phyloP scores from a whole-genome alignment of 2,329 filamentous ascomycete genomes.

The Penicillium freii region DNA sequence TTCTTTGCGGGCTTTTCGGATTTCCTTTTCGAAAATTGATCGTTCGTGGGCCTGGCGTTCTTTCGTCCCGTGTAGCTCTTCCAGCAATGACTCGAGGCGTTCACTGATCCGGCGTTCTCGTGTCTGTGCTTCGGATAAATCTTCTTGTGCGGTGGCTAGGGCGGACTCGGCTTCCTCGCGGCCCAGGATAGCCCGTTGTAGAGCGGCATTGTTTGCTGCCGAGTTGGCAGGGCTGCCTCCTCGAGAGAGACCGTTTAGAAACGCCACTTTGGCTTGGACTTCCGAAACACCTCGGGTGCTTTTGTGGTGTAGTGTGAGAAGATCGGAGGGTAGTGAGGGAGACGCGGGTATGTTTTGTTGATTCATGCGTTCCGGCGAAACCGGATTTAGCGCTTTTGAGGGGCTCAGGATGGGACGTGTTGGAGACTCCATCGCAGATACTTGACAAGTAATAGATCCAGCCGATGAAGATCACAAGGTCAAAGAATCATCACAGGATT shows the following conservation, averaged over 20 bases:
- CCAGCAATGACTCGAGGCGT: slow-evolving; percentile 47
- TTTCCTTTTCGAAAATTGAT: slow-evolving; percentile 56
- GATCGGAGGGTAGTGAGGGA: slow-evolving; percentile 39
- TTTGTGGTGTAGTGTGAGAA: slow-evolving; percentile 38
- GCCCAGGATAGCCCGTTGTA: slow-evolving; percentile 46
- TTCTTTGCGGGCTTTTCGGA: slow-evolving; percentile 56
- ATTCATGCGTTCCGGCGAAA: slow-evolving; percentile 52
- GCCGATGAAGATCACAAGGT: slow-evolving; percentile 13
- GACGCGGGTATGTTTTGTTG: slow-evolving; percentile 45
- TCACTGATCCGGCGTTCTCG: slow-evolving; percentile 47
- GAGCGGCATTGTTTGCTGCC: slow-evolving; percentile 44
- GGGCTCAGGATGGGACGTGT: slow-evolving; percentile 34
- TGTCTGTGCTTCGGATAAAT: slow-evolving; percentile 44
- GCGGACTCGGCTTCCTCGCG: slow-evolving; percentile 48
- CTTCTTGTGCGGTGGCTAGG: slow-evolving; percentile 32
- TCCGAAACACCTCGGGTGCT: slow-evolving; percentile 40
- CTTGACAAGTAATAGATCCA: slow-evolving; percentile 6
- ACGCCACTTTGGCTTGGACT: slow-evolving; percentile 50
- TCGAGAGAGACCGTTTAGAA: slow-evolving; percentile 46
- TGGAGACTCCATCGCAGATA: slow-evolving; percentile 37
- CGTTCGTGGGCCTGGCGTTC: slow-evolving; percentile 50
- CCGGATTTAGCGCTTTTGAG: slow-evolving; percentile 41
- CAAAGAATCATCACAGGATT: slow-evolving; percentile 18
- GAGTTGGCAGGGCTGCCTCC: slow-evolving; percentile 33
- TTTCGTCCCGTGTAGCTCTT: slow-evolving; percentile 53